Evolutionary conservation across 2,329 filamentous ascomycete species (phyloP).

Genomic region (Apiospora marii): DNA sequence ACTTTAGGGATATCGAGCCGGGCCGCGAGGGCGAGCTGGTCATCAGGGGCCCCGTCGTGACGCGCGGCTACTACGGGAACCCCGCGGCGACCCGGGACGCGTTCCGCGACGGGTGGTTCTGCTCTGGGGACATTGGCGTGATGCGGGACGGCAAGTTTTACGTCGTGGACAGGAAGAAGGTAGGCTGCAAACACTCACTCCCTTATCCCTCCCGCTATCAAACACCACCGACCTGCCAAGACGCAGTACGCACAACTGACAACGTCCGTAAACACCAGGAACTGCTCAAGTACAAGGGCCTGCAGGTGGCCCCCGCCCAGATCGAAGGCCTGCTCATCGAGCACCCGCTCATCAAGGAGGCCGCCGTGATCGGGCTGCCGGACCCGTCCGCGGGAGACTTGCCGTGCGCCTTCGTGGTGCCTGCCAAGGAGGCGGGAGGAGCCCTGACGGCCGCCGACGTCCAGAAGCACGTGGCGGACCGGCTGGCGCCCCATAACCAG

Average conservation of each 20-base stretch:
- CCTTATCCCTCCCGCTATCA: background rate
- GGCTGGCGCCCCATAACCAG: constrained; percentile 38
- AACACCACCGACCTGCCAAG: background rate
- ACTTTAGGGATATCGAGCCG: constrained; percentile 47
- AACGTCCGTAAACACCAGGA: constrained; percentile 55
- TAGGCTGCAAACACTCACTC: constrained; percentile 27
- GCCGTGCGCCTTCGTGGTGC: constrained; percentile 56
- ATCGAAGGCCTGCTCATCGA: constrained; percentile 58
- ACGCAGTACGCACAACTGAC: background rate
- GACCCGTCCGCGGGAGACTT: constrained; percentile 63
- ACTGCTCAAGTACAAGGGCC: constrained; percentile 67
- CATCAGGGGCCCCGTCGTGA: constrained; percentile 75
- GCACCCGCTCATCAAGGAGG: constrained; percentile 58
- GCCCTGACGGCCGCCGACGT: constrained; percentile 33
- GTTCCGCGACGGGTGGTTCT: constrained; percentile 71
- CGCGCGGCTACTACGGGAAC: constrained; percentile 77
- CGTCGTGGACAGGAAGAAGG: constrained; percentile 83
- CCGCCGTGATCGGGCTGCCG: constrained; percentile 67
- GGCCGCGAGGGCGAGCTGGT: constrained; percentile 66
- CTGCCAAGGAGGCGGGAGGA: constrained; percentile 28
- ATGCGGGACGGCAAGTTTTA: constrained; percentile 75
- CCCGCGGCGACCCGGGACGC: constrained; percentile 68
- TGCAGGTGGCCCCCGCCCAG: constrained; percentile 73
- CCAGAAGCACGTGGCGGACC: constrained; percentile 36
- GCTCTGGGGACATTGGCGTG: constrained; percentile 80